These are phyloP conservation scores for Lactarius vividus DNA, from an alignment of 768 basidiomycete species.

Conservation along the genomic window DNA sequence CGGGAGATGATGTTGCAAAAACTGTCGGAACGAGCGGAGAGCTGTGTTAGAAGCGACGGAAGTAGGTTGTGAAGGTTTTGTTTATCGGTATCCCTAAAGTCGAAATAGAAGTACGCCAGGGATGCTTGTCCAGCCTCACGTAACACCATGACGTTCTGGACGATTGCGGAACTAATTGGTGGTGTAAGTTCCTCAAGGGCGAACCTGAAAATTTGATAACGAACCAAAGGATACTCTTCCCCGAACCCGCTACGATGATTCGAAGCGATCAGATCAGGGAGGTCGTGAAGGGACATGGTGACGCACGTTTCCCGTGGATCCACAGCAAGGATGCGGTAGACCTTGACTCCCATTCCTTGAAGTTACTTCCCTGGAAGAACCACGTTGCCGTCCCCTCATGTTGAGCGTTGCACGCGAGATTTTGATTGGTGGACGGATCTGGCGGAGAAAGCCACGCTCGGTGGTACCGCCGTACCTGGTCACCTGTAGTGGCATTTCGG, in stretches of 20 bases:
- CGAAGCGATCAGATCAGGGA: neutral
- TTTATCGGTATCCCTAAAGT: neutral
- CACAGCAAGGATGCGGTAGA: neutral
- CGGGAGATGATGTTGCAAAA: neutral
- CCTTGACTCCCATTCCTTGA: neutral
- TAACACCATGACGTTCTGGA: neutral
- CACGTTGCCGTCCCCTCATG: conserved; percentile 1
- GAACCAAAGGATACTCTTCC: neutral
- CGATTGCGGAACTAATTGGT: neutral
- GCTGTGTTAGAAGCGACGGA: neutral
- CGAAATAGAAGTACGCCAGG: neutral
- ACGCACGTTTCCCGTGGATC: conserved; percentile 9
- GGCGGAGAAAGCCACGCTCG: neutral
- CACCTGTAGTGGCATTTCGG: neutral
- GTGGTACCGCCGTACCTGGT: neutral
- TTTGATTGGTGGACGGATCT: neutral
- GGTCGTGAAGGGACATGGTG: neutral
- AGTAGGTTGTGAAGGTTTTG: neutral
- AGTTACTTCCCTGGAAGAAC: neutral
- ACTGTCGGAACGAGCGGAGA: neutral
- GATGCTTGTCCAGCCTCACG: neutral
- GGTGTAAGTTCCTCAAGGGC: neutral
- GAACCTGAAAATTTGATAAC: neutral
- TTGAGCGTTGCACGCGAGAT: neutral
- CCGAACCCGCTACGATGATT: neutral